Base-by-base conservation (phyloP, 192 early-diverging fungal genomes). In the Nowakowskiella sp. region DNA sequence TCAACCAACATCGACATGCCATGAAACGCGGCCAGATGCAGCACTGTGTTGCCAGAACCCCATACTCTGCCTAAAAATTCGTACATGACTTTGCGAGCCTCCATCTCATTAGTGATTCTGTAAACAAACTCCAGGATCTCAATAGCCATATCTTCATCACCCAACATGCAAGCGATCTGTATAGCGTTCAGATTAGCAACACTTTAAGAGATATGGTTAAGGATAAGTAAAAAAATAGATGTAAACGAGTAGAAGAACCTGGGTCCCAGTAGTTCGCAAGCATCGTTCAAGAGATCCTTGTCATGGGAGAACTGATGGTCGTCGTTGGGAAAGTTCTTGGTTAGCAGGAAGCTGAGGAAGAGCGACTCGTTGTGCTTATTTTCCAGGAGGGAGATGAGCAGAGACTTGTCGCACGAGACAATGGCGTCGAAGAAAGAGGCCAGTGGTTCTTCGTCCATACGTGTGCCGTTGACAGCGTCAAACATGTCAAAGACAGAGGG, bases 61-160 rank as follows among this genome's bases (percentile, higher is more conserved):
- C 80, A 84, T 28, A 80, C 62, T 47, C 75, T 71, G 33, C 80
- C 80, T 77, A 84, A 77, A 44, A 84, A 82, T 53, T 82, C 80
- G 44, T 71, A 80, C 1, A 84, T 68, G 16, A 81, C 72, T 47
- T 82, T 80, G 44, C 73, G 70, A 1, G 78, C 74, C 43, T 76
- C 73, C 22, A 82, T 71, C 42, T 80, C 78, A 13, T 80, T 72
- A 0, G 77, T 80, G 1, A 64, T 60, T 16, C 52, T 63, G 26
- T 55, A 60, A 9, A 84, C 77, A 55, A 82, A 84, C 19, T 82
- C 66, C 25, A 84, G 53, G 31, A 84, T 54, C 42, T 81, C 80
- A 13, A 80, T 47, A 8, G 76, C 76, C 27, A 82, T 70, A 31
- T 84, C 82, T 55, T 84, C 82, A 31, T 82, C 78, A 47, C 72